Evolutionary conservation across 148 eudicot genomes (phyloP).

Genomic region (Vaccinium vitisidaea): DNA sequence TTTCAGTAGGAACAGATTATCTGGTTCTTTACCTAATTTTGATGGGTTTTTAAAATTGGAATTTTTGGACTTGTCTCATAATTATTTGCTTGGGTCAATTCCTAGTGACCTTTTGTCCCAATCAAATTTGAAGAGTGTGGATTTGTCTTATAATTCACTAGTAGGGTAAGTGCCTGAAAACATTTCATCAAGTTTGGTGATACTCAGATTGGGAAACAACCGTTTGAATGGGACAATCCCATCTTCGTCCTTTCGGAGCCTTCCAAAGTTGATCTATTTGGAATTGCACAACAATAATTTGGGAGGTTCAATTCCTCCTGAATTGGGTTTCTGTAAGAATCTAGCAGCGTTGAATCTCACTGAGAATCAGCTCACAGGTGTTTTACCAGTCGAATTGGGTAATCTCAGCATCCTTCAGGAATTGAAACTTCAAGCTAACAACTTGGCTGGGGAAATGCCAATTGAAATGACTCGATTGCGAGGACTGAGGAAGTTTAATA

Average conservation of each 20-base stretch:
- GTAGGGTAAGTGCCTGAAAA: too few species aligned
- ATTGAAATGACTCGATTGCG: conserved; percentile 33
- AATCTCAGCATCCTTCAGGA: conserved; percentile 44
- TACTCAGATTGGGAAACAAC: conserved; percentile 65
- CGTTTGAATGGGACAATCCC: conserved; percentile 46
- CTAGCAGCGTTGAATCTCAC: conserved; percentile 61
- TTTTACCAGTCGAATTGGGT: conserved; percentile 50
- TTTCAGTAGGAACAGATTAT: too few species aligned
- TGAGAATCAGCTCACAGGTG: conserved; percentile 43
- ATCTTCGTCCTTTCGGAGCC: conserved; percentile 30
- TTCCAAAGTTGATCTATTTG: conserved; percentile 51
- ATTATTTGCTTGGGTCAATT: conserved; percentile 32
- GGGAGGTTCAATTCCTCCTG: conserved; percentile 55
- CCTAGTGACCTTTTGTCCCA: conserved; percentile 24
- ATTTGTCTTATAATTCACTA: too few species aligned
- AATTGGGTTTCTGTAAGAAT: conserved; percentile 42
- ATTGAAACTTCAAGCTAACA: conserved; percentile 56
- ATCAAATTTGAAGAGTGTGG: too few species aligned
- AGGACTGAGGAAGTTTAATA: neutral
- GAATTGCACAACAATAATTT: conserved; percentile 59
- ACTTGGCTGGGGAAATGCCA: conserved; percentile 55
- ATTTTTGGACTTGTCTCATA: too few species aligned
- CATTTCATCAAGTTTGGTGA: conserved; percentile 26
- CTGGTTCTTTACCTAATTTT: too few species aligned
- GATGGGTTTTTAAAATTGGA: too few species aligned